Conservation (phyloP, 2,329 filamentous ascomycete genomes). For the Colletotrichum paranaense region DNA sequence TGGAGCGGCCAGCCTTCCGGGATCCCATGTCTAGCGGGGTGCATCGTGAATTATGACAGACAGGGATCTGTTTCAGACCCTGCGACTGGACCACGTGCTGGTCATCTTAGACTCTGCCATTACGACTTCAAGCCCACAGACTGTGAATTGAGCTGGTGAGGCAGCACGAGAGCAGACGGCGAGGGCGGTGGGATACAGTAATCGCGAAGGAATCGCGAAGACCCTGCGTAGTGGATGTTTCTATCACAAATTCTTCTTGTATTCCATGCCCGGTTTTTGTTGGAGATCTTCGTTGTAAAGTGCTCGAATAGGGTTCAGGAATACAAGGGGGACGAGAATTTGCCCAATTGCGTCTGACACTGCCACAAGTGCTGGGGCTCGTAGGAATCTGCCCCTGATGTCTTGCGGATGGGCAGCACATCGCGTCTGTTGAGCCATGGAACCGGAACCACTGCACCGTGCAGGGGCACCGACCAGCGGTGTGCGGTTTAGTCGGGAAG, state of each 20-base stretch:
- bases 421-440: not conserved
- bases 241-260: not conserved
- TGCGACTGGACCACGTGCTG: not conserved
- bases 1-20: not conserved
- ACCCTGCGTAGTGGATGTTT: not conserved
- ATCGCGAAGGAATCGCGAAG: too few species aligned
- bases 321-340: not conserved
- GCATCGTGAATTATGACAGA: slow-evolving; percentile 10
- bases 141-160: not conserved
- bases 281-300: not conserved
- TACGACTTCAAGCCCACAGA: not conserved
- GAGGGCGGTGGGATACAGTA: not conserved
- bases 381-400: not conserved
- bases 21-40: not conserved
- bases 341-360: not conserved
- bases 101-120: not conserved
- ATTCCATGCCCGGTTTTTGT: not conserved
- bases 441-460: not conserved
- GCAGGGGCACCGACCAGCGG: slow-evolving; percentile 11
- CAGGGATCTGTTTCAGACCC: slow-evolving; percentile 6
- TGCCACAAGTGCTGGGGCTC: too few species aligned
- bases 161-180: not conserved
- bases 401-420: not conserved
- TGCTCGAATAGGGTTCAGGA: not conserved
- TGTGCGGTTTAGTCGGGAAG: not conserved